Evolutionary conservation across 176 grass and related monocot species (phyloP).

Genomic region (Raddia distichophylla): DNA sequence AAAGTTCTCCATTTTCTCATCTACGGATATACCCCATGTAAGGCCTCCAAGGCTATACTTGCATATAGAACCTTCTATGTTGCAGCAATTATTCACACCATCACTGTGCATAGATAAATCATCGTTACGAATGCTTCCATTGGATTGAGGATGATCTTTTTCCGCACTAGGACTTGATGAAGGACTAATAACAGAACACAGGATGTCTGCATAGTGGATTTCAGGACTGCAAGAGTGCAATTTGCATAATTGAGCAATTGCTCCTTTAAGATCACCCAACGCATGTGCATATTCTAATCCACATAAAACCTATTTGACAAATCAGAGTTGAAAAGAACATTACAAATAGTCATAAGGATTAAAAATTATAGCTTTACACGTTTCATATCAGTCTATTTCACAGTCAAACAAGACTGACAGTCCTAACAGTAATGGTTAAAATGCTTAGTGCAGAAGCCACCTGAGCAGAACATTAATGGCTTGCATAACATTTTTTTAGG

Average conservation of each 20-base stretch:
- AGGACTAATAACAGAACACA: slow-evolving; percentile 68
- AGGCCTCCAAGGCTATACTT: slow-evolving; percentile 76
- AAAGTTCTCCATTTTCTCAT: slow-evolving; percentile 74
- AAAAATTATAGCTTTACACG: background rate
- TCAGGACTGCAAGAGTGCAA: slow-evolving; percentile 41
- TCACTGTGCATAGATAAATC: slow-evolving; percentile 31
- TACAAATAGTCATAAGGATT: slow-evolving; percentile 20
- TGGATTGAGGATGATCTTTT: slow-evolving; percentile 15
- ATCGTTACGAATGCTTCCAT: slow-evolving; percentile 16
- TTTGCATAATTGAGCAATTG: slow-evolving; percentile 41
- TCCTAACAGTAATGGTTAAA: background rate
- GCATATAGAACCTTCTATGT: slow-evolving; percentile 35
- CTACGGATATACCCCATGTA: slow-evolving; percentile 59
- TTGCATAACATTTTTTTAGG: background rate
- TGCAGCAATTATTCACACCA: slow-evolving; percentile 52
- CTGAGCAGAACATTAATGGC: background rate
- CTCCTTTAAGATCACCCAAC: slow-evolving; percentile 59
- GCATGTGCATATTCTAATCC: slow-evolving; percentile 84
- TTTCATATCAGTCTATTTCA: slow-evolving; percentile 21
- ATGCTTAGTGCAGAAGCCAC: background rate
- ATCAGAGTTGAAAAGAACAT: slow-evolving; percentile 6
- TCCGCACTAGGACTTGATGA: slow-evolving; percentile 48
- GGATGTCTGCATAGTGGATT: slow-evolving; percentile 64
- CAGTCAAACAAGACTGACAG: background rate
- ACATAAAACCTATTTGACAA: slow-evolving; percentile 69